Evolutionary conservation across 495 filamentous ascomycete species (phyloP).

Genomic region (Penicillium canescens): DNA sequence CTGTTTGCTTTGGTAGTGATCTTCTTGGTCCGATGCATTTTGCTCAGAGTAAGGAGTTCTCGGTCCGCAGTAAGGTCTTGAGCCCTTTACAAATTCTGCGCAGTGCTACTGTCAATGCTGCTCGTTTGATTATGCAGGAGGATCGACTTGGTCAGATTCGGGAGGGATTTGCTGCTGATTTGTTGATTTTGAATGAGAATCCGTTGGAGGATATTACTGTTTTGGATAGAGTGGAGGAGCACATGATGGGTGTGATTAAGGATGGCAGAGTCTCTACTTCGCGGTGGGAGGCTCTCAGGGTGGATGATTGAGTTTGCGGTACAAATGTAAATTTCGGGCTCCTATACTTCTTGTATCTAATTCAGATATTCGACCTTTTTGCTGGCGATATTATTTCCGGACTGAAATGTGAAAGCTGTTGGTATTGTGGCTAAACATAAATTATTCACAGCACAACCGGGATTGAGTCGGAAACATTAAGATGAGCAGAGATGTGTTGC

Average conservation of each 20-base stretch:
- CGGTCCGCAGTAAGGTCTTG: conserved; percentile 41
- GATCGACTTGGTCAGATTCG: conserved; percentile 43
- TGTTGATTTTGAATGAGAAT: conserved; percentile 43
- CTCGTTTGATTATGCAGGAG: conserved; percentile 41
- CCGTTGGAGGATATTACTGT: conserved; percentile 53
- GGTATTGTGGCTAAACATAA: no score
- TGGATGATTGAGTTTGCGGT: neutral
- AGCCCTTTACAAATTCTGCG: conserved; percentile 44
- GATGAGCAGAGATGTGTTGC: no score
- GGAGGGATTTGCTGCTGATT: conserved; percentile 39
- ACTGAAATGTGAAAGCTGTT: no score
- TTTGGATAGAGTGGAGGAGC: conserved; percentile 42
- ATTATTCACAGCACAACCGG: no score
- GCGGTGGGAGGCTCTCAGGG: neutral
- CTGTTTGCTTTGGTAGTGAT: conserved; percentile 56
- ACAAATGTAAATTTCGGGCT: neutral
- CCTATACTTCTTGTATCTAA: no score
- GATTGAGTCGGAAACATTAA: no score
- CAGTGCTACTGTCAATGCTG: conserved; percentile 52
- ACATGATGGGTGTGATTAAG: conserved; percentile 48
- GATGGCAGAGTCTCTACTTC: conserved; percentile 40
- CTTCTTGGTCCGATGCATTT: conserved; percentile 49
- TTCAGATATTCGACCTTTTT: no score
- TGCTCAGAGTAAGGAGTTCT: conserved; percentile 52
- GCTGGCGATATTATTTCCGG: no score